These are phyloP conservation scores for Penicillium sp. DNA, from an alignment of 2,329 filamentous ascomycete genomes.

Conservation along the genomic window DNA sequence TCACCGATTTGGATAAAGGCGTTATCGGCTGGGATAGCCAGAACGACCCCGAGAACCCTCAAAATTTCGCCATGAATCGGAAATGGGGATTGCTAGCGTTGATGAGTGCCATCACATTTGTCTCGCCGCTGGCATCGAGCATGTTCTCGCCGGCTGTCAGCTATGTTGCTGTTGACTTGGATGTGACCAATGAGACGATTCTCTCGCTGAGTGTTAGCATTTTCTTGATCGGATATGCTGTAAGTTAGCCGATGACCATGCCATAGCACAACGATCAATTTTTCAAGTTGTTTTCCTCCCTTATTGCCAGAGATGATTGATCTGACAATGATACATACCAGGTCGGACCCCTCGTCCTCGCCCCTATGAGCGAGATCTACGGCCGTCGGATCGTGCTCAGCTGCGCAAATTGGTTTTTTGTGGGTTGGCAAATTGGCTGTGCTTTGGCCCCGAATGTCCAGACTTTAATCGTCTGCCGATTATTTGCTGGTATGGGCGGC, in stretches of 20 bases:
- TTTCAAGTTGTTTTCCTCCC: background rate
- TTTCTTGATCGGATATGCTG: slow-evolving; percentile 33
- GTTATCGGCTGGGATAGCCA: background rate
- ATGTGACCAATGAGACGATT: slow-evolving; percentile 21
- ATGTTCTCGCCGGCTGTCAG: slow-evolving; percentile 34
- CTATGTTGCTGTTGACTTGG: slow-evolving; percentile 26
- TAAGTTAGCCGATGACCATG: slow-evolving; percentile 11
- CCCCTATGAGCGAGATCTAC: slow-evolving; percentile 66
- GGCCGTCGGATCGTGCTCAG: slow-evolving; percentile 63
- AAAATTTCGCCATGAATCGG: slow-evolving; percentile 49
- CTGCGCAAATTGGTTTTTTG: slow-evolving; percentile 58
- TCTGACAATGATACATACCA: slow-evolving; percentile 2
- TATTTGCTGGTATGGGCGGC: slow-evolving; percentile 57
- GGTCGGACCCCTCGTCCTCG: slow-evolving; percentile 64
- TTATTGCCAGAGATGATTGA: background rate
- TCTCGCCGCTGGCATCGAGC: slow-evolving; percentile 37
- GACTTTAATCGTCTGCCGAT: slow-evolving; percentile 63
- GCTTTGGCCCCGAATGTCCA: slow-evolving; percentile 59
- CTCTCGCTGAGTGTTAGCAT: slow-evolving; percentile 35
- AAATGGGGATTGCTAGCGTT: slow-evolving; percentile 32
- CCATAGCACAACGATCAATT: background rate
- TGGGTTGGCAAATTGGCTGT: slow-evolving; percentile 61
- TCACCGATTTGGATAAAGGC: background rate
- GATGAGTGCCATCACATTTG: slow-evolving; percentile 32
- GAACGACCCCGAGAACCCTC: slow-evolving; percentile 46